These are phyloP conservation scores for Ceratocystis albifundus DNA, from an alignment of 2,329 filamentous ascomycete genomes.

Conservation along the genomic window DNA sequence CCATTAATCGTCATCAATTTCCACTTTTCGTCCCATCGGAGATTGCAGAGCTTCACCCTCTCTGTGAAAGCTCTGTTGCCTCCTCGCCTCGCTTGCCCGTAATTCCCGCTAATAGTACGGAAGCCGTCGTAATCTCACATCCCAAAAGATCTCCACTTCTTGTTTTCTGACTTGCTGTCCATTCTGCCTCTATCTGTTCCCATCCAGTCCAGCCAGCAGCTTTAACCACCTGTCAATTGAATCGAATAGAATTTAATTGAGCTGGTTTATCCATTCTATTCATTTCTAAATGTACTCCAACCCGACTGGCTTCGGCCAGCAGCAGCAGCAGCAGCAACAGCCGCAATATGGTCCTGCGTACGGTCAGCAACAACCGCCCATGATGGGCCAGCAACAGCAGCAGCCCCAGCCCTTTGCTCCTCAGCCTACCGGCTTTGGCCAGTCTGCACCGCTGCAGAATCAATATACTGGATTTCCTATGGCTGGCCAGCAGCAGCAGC, in stretches of 20 bases:
- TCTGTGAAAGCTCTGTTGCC: not conserved
- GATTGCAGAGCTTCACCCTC: not conserved
- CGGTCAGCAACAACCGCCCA: conserved; percentile 26
- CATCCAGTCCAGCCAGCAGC: not conserved
- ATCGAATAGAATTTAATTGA: not conserved
- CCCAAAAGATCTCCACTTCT: not conserved
- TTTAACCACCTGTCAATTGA: not conserved
- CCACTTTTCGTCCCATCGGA: not conserved
- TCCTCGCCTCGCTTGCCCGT: not conserved
- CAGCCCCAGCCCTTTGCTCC: conserved; percentile 44
- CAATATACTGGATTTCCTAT: conserved; percentile 51
- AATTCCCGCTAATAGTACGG: conserved; percentile 12
- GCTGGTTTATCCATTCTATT: conserved; percentile 25
- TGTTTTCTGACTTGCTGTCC: conserved; percentile 1
- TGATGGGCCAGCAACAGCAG: conserved; percentile 32
- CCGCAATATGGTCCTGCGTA: conserved; percentile 48
- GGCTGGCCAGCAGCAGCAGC: conserved; percentile 40
- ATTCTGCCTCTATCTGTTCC: not conserved
- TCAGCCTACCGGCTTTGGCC: conserved; percentile 49
- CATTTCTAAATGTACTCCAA: conserved; percentile 64
- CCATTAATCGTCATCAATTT: not conserved
- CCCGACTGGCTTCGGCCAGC: conserved; percentile 62
- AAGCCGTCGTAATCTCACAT: conserved; percentile 8
- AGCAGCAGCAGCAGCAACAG: conserved; percentile 31
- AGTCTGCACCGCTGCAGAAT: conserved; percentile 39